Evolutionary conservation across 2,329 filamentous ascomycete genomes (phyloP), one percentile per base, ranked within the genome.

Genomic region (Coniochaeta pulveracea): DNA sequence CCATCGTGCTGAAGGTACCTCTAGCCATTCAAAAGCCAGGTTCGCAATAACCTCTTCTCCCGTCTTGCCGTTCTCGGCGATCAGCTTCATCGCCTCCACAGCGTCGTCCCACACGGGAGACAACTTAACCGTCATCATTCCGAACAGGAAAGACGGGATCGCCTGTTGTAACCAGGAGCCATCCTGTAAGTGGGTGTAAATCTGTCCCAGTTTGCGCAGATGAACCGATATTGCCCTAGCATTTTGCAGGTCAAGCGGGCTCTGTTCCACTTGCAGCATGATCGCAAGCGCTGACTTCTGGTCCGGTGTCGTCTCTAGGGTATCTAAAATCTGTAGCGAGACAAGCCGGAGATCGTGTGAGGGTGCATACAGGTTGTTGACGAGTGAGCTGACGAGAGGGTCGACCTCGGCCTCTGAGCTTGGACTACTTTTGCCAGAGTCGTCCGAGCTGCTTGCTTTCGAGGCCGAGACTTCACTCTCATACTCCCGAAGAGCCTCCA

Each of bases 21-120:
- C 61, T 5, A 96, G 60, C 88, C 89, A 96, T 34, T 72, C 64
- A 47, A 95, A 84, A 0, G 81, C 79, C 33, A 89, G 63, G 3
- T 73, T 66, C 2, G 79, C 75, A 23, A 95, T 67, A 12, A 70
- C 62, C 19, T 80, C 76, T 50, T 95, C 86, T 15, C 84, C 85
- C 24, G 61, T 56, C 42, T 80, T 78, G 15, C n/a, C 22, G 30
- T 68, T 69, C 43, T 83, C 70, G 14, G 77, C 72, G 34, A 98
- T 76, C 33, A 79, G 68, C 47, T 85, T 81, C 47, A 98, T 59
- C 1, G 83, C 76, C 35, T 76, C 71, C 33, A 80, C 75, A 1
- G 84, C 73, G 46, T 93, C 85, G 39, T 93, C 84, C 84, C 89
- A 95, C 5, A 93, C 65, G 22, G 85, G 85, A 1, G 86, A 73